Evolutionary conservation across 805 yeast genomes (phyloP).

Genomic region (Barnettozyma botsteinii): DNA sequence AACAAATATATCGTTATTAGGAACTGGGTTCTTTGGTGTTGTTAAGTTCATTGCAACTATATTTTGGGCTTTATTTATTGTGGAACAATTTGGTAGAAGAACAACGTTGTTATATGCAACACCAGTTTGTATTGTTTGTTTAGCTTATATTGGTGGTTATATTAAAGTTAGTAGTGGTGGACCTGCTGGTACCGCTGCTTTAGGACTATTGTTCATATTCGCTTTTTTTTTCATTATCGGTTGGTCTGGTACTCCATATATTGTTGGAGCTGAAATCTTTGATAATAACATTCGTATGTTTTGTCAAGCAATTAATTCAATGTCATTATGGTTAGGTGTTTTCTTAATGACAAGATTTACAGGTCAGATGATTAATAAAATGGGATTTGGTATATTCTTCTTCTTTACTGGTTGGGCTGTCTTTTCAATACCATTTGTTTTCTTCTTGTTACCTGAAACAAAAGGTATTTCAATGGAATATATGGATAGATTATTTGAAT

Average conservation of each 20-base stretch:
- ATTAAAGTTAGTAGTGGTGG: conserved; percentile 35
- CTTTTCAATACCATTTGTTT: conserved; percentile 34
- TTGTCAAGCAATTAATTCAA: conserved; percentile 40
- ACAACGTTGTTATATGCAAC: conserved; percentile 8
- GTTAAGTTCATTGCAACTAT: conserved; percentile 36
- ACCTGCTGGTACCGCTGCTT: conserved; percentile 39
- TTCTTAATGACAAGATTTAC: conserved; percentile 43
- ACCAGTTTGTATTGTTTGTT: conserved; percentile 38
- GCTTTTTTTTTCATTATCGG: conserved; percentile 38
- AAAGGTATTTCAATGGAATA: conserved; percentile 41
- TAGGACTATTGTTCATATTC: conserved; percentile 32
- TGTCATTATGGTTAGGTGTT: conserved; percentile 45
- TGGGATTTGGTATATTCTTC: conserved; percentile 41
- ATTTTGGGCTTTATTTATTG: conserved; percentile 13
- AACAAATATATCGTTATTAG: conserved; percentile 37
- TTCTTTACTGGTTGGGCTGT: conserved; percentile 24
- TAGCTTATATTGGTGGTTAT: conserved; percentile 46
- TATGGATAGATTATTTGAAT: conserved; percentile 30
- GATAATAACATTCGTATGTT: conserved; percentile 39
- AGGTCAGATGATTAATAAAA: conserved; percentile 36
- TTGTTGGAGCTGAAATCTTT: conserved; percentile 41
- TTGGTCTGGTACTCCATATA: conserved; percentile 46
- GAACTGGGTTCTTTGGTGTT: conserved; percentile 49
- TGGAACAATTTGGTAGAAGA: conserved; percentile 17
- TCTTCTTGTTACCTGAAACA: conserved; percentile 41